phyloP scores from a whole-genome alignment of 495 filamentous ascomycete genomes.

The Tricharina praecox region DNA sequence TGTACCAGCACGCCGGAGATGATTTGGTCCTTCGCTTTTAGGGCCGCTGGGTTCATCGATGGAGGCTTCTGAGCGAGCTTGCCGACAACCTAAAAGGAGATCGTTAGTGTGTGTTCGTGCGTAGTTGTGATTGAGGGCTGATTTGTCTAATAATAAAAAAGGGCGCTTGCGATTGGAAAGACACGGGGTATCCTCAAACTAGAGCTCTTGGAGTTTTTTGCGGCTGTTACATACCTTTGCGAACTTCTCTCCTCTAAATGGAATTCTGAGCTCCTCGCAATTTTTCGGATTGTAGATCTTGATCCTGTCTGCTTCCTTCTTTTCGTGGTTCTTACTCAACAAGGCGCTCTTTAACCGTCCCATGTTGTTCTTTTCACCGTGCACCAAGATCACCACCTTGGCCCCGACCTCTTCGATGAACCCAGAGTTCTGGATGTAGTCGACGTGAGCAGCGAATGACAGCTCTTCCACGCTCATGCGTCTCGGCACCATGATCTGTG shows the following conservation, averaged over 20 bases:
- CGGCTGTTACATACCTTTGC: conserved; percentile 50
- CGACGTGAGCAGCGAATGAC: conserved; percentile 90
- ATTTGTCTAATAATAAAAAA: too few relatives aligned
- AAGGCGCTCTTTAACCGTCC: conserved; percentile 88
- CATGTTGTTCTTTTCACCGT: conserved; percentile 96
- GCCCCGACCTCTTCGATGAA: conserved; percentile 88
- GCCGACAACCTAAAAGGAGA: conserved; percentile 50
- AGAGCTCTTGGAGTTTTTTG: too few relatives aligned
- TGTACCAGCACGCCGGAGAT: conserved; percentile 86
- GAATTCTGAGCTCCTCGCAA: conserved; percentile 86
- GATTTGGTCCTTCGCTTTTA: conserved; percentile 31
- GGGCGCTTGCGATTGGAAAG: too few relatives aligned
- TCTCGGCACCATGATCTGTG: conserved; percentile 79
- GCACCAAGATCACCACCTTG: conserved; percentile 90
- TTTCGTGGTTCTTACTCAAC: conserved; percentile 70
- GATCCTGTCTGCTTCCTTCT: conserved; percentile 55
- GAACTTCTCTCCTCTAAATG: conserved; percentile 87
- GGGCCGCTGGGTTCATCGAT: neutral
- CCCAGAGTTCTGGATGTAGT: conserved; percentile 82
- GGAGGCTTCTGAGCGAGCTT: conserved; percentile 70
- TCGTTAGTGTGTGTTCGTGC: conserved; percentile 1
- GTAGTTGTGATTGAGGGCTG: too few relatives aligned
- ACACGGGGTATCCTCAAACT: neutral
- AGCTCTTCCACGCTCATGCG: conserved; percentile 83
- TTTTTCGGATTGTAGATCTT: conserved; percentile 89